Conservation (phyloP, 163 green algal genomes). For the Scenedesmus sp. region DNA sequence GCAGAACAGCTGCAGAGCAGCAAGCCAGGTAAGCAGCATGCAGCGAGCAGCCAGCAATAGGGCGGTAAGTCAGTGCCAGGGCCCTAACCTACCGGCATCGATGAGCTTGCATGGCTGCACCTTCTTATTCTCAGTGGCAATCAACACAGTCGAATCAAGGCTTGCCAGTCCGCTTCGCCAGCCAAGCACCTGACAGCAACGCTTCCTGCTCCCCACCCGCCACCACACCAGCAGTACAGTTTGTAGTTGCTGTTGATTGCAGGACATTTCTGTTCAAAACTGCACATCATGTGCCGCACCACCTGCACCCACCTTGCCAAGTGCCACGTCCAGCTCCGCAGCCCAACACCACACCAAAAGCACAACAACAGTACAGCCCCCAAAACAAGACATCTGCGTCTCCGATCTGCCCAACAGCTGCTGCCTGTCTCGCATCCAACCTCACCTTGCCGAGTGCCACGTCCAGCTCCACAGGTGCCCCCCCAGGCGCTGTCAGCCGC, state of each 20-base stretch:
- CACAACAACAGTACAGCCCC: too few relatives aligned
- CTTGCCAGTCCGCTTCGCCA: too few relatives aligned
- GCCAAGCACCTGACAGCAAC: too few relatives aligned
- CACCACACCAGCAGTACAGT: too few relatives aligned
- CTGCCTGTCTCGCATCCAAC: too few relatives aligned
- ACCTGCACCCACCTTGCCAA: neutral
- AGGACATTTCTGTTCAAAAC: neutral
- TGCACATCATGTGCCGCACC: neutral
- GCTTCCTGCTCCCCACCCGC: too few relatives aligned
- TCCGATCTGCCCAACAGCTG: too few relatives aligned
- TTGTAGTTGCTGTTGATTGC: too few relatives aligned
- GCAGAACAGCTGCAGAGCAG: neutral
- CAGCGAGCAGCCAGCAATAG: neutral
- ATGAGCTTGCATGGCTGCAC: too few relatives aligned
- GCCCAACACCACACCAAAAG: neutral
- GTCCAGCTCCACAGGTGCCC: constrained; percentile 46
- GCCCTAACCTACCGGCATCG: neutral
- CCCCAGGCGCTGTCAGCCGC: constrained; percentile 19
- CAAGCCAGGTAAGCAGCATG: neutral
- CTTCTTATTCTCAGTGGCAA: too few relatives aligned
- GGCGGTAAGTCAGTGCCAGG: neutral
- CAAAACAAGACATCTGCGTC: too few relatives aligned
- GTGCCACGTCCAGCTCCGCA: neutral
- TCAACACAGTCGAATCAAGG: too few relatives aligned
- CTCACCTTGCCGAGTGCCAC: constrained; percentile 40